Conservation (phyloP, 23 red algal species). For the Gracilariopsis chorda region DNA sequence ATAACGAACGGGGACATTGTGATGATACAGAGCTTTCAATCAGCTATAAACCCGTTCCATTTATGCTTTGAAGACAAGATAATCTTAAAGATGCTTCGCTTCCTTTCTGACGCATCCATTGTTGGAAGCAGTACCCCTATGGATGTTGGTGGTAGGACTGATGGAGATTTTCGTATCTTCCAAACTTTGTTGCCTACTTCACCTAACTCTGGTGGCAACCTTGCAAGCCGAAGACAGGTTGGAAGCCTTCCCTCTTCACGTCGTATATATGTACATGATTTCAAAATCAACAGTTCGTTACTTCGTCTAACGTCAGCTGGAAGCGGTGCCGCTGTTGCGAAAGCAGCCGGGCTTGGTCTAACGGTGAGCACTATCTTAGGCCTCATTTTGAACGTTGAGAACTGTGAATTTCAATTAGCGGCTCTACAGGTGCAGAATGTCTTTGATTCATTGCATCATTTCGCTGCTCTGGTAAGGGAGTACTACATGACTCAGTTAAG, state of each 20-base stretch:
- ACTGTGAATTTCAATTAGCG: constrained; percentile 73
- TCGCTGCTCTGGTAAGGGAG: constrained; percentile 56
- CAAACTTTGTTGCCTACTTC: neutral
- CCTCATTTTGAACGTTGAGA: constrained; percentile 88
- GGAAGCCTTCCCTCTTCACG: constrained; percentile 41
- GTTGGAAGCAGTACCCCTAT: neutral
- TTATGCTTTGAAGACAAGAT: constrained; percentile 64
- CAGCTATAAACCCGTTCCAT: constrained; percentile 49
- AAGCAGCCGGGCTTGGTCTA: constrained; percentile 41
- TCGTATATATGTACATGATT: constrained; percentile 51
- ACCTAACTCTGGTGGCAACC: neutral
- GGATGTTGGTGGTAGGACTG: neutral
- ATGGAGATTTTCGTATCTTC: constrained; percentile 24
- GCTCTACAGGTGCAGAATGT: constrained; percentile 73
- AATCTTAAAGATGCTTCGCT: constrained; percentile 24
- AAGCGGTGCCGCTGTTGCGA: constrained; percentile 36
- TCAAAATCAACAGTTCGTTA: constrained; percentile 21
- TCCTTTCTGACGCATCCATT: constrained; percentile 43
- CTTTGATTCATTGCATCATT: constrained; percentile 87
- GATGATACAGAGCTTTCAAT: constrained; percentile 48
- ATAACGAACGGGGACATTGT: constrained; percentile 60
- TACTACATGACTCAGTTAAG: constrained; percentile 83
- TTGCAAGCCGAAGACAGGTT: neutral
- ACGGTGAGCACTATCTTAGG: constrained; percentile 72
- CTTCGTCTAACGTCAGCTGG: constrained; percentile 52